Base-by-base conservation (phyloP, 768 basidiomycete species). In the Lanmaoa pseudosensibilis region DNA sequence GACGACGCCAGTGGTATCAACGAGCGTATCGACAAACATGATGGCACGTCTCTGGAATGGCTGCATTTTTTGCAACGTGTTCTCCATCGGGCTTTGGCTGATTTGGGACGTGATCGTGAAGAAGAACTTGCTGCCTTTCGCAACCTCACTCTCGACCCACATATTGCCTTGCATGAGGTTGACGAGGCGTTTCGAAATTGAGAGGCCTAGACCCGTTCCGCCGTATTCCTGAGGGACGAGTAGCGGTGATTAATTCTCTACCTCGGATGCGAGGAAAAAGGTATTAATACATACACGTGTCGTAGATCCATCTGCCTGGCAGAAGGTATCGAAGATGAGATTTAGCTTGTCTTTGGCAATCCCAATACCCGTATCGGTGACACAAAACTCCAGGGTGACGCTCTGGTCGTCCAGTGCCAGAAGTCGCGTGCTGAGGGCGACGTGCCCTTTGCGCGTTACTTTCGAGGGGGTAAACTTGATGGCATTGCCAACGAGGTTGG, bases 261-360 rank as follows among this genome's bases (percentile, higher is more conserved):
- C 43, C 34, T 58, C 46, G 56, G 57, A n/a, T 33, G 58, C 51
- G 40, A 55, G 50, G 30, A 58, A 44, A 50, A 7, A 46, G 43
- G 23, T 8, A 38, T 48, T 33, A 34, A 9, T 30, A 78, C 87
- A 41, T 64, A 92, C 92, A 67, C 96, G 75, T 6, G 95, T 98
- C 5, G 97, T 98, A 9, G 94, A 98, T 25, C 97, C 97, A 78
- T 98, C 97, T 0, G 97, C 97, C 69, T 98, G 97, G 62, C 92
- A 94, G 75, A 99, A 99, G 2, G 97, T 98, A 69, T 99, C 97
- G 74, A 98, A 99, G 70, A 98, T 98, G 67, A 98, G 79, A 68
- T 95, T 96, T 62, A 98, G 77, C 78, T 98, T 98, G 73, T 98
- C 97, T 70, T 94, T 94, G 54, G 96, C 94, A 70, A 99, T 98